Evolutionary conservation across 768 basidiomycete species (phyloP).

Genomic region (Mycena vulgaris): DNA sequence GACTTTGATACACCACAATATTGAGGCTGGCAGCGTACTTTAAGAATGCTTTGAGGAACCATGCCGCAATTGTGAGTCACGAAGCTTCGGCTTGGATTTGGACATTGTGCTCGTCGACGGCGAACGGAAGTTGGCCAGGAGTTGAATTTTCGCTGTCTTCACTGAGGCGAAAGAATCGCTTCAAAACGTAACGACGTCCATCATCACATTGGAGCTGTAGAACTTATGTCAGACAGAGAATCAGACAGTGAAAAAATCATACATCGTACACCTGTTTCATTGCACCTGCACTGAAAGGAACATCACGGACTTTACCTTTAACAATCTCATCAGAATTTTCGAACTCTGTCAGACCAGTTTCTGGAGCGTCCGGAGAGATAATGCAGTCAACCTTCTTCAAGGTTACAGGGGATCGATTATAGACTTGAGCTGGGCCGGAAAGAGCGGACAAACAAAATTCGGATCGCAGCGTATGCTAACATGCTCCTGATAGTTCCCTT

Average conservation of each 20-base stretch:
- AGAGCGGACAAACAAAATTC: not conserved
- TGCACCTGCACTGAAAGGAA: conserved; percentile 8
- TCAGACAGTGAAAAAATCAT: not conserved
- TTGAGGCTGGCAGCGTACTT: not conserved
- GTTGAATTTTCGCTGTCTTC: not conserved
- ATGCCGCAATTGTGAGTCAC: not conserved
- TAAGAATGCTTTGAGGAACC: conserved; percentile 1
- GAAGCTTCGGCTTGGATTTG: conserved; percentile 4
- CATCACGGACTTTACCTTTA: not conserved
- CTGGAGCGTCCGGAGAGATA: not conserved
- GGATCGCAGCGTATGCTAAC: not conserved
- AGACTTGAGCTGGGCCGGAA: not conserved
- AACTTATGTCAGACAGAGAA: no score
- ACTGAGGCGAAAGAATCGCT: conserved; percentile 3
- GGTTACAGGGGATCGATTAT: conserved; percentile 2
- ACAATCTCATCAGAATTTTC: not conserved
- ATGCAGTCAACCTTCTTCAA: conserved; percentile 1
- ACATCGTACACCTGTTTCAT: conserved; percentile 18
- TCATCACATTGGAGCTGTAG: not conserved
- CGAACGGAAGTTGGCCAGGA: not conserved
- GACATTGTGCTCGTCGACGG: not conserved
- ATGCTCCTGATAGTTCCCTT: not conserved
- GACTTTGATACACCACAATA: not conserved
- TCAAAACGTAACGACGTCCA: no score
- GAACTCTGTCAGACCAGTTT: not conserved